Evolutionary conservation across 148 eudicot genomes (phyloP), one percentile per base, ranked within the genome.

Genomic region (Talinum fruticosum): DNA sequence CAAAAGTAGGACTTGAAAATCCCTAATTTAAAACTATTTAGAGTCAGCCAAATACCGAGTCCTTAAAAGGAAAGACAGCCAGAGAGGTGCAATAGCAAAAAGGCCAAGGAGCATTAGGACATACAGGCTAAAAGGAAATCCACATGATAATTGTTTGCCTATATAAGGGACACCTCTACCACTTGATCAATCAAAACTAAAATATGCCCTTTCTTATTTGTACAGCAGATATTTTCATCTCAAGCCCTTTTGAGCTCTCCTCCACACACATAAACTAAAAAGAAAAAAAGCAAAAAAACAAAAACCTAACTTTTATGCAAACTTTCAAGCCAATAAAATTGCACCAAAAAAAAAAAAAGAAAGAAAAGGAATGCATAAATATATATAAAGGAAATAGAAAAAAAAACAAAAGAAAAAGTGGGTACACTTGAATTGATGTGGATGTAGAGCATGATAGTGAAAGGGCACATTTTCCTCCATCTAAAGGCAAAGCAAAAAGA

Each of bases 391-490:
- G 21, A 18, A 19, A n/a, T n/a, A n/a, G 16, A 69, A 49, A 51
- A 67, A 77, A 77, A 51, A 53, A 16, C 24, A 57, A 32, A 54
- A 7, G 59, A 71, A 14, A 24, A 71, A 79, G 82, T 70, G 79
- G 85, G 57, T 66, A 59, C 44, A 69, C 0, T 67, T 66, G 24
- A 62, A 77, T 32, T 28, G 15, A 66, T 32, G 29, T 23, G 30
- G 18, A 57, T 23, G 64, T 57, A 57, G 64, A 4, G 41, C 73
- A 75, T 79, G 85, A 83, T 57, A 26, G 77, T 75, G 85, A 83
- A 79, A 83, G 77, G 69, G 80, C 77, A 79, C 79, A 76, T 72
- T 66, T 75, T 75, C 44, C 49, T 57, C 61, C 47, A 65, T 64
- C 54, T 64, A 79, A 83, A 74, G 75, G 61, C 28, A 71, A 75